Conservation (phyloP, 208 protist genomes). For the Endotrypanum monterogeii region DNA sequence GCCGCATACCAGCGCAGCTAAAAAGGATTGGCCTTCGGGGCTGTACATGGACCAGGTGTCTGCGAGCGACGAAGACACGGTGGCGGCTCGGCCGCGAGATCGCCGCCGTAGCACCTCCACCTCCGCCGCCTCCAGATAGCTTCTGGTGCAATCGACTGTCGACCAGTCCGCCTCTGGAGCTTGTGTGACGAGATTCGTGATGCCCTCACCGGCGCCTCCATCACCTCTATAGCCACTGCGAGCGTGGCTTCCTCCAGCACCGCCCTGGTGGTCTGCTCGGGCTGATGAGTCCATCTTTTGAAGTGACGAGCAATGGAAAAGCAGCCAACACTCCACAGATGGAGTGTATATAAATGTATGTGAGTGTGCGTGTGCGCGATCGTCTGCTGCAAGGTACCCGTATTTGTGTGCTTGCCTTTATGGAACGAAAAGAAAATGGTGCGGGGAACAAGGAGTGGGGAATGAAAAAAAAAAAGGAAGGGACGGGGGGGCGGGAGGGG, state of each 20-base stretch:
- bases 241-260: neutral
- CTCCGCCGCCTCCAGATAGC: slow-evolving; percentile 47
- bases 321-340: neutral
- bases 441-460: too few species aligned
- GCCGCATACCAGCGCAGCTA: slow-evolving; percentile 43
- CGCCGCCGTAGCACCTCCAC: slow-evolving; percentile 28
- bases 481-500: neutral
- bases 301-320: neutral
- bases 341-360: neutral
- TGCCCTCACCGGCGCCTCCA: slow-evolving; percentile 2
- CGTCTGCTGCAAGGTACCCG: too few species aligned
- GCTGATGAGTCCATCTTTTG: neutral
- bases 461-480: neutral
- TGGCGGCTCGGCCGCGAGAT: slow-evolving; percentile 3
- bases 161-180: slow-evolving; percentile 59
- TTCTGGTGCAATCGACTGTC: slow-evolving; percentile 71
- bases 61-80: neutral
- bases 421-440: too few species aligned
- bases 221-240: neutral
- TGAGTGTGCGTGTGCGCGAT: too few species aligned
- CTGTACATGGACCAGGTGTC: slow-evolving; percentile 26
- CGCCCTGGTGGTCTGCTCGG: neutral
- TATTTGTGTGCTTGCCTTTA: too few species aligned
- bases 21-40: slow-evolving; percentile 39
- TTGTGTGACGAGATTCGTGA: slow-evolving; percentile 15